A percentile compares a stretch with the other conserved stretches of the same genome.
These are phyloP conservation scores for Aspergillus fijiensis DNA, from an alignment of 2,329 filamentous ascomycete genomes.

Conservation along the genomic window DNA sequence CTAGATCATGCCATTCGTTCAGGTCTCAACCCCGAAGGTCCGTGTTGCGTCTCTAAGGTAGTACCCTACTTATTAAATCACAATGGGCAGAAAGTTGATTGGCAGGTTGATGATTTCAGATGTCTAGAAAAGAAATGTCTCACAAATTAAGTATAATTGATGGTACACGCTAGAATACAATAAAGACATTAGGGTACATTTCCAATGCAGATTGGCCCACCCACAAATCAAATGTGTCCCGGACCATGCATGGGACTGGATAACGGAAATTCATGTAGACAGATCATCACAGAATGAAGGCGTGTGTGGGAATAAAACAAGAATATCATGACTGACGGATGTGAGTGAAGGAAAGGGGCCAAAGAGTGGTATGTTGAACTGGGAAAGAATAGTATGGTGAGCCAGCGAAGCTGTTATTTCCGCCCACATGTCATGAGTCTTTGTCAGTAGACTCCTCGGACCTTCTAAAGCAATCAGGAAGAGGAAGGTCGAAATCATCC, in stretches of 20 bases:
- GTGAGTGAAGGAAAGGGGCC: not conserved
- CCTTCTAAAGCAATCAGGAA: constrained; percentile 26
- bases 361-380: constrained; percentile 13
- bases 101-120: too few species aligned
- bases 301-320: constrained; percentile 14
- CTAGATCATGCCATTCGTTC: too few species aligned
- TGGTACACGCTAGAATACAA: constrained; percentile 19
- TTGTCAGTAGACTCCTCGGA: constrained; percentile 11
- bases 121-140: not conserved
- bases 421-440: not conserved
- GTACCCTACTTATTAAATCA: too few species aligned
- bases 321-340: not conserved
- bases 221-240: constrained; percentile 12
- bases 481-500: constrained; percentile 42
- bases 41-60: too few species aligned
- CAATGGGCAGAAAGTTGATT: too few species aligned
- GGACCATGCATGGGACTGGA: not conserved
- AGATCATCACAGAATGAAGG: not conserved
- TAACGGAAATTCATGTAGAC: constrained; percentile 6
- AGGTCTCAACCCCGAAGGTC: too few species aligned
- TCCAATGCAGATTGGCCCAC: constrained; percentile 10
- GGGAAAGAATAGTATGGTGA: not conserved
- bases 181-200: constrained; percentile 18
- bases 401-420: not conserved
- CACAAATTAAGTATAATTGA: constrained; percentile 10